Base-by-base conservation (phyloP, 208 protist genomes). In the Leishmania turanica region DNA sequence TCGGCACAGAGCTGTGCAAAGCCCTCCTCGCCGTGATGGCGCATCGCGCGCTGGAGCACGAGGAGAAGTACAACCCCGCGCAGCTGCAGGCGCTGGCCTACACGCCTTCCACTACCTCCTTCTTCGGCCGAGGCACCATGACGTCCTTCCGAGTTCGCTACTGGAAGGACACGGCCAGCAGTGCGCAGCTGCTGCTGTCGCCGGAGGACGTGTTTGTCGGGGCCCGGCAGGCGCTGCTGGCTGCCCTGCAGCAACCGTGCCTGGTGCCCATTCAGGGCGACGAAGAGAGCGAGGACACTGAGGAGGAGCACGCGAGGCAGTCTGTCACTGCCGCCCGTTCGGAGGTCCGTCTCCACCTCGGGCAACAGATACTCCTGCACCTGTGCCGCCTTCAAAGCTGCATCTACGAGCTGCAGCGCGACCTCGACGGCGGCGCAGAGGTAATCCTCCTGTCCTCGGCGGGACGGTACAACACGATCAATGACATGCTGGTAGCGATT, bases 341-440 rank as follows among this genome's bases (percentile, higher is more conserved):
- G 42, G 62, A 82, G 53, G 13, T 73, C n/a, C 34, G 75, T 24
- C 77, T 94, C 42, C 89, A 84, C 21, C 77, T 97, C 21, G 93
- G 93, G 6, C 88, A 93, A 78, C 85, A 81, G 9, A 40, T 95
- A 0, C 82, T 97, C 17, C 81, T 96, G 15, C 93, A 97, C 77
- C 85, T 97, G 0, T 95, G 92, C 76, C 89, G 92, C 17, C 78
- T 94, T 27, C 93, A 95, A 37, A 87, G 81, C 58, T 53, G 75
- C 53, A 89, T 97, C 27, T 93, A 95, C 80, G 80, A 83, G 5
- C 83, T 93, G 37, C 91, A 97, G 73, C 88, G 88, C 37, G 92
- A 97, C 77, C 82, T 96, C 13, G 87, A 92, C n/a, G 93, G 90
- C 45, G 84, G 81, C 1, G 91, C 92, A 78, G 89, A 96, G 73